Evolutionary conservation across 2,329 filamentous ascomycete species (phyloP).

Genomic region (Mycosphaerelloides madeirae): DNA sequence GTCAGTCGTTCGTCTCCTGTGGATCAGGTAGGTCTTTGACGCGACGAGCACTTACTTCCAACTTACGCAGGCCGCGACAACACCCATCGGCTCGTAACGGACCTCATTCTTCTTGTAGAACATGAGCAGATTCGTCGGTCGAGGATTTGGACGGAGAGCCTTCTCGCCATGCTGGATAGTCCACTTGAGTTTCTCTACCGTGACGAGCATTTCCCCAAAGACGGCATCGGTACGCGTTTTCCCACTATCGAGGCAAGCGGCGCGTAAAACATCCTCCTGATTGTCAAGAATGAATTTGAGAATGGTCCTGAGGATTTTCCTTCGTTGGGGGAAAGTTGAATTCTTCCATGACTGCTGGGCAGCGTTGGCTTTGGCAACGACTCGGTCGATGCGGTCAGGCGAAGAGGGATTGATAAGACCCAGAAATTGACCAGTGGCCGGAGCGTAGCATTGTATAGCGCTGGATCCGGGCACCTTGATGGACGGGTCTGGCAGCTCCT

Average conservation of each 20-base stretch:
- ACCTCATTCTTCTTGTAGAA: constrained; percentile 91
- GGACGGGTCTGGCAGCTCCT: constrained; percentile 51
- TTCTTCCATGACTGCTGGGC: constrained; percentile 74
- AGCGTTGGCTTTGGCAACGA: constrained; percentile 64
- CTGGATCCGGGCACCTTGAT: constrained; percentile 63
- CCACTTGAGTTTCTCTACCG: constrained; percentile 90
- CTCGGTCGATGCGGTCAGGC: constrained; percentile 69
- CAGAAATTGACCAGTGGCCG: constrained; percentile 80
- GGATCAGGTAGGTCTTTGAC: neutral
- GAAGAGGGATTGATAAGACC: constrained; percentile 74
- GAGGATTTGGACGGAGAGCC: constrained; percentile 63
- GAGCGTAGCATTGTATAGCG: constrained; percentile 78
- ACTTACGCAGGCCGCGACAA: constrained; percentile 86
- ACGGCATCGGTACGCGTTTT: constrained; percentile 95
- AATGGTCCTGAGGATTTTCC: constrained; percentile 74
- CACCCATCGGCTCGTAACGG: constrained; percentile 83
- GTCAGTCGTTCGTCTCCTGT: constrained; percentile 5
- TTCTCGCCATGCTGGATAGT: constrained; percentile 85
- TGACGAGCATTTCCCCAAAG: constrained; percentile 91
- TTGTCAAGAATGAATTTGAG: constrained; percentile 81
- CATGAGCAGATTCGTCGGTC: constrained; percentile 90
- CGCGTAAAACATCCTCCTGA: constrained; percentile 77
- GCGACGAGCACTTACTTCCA: constrained; percentile 71
- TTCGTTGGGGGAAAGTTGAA: constrained; percentile 72
- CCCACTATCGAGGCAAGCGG: constrained; percentile 86